Percentiles rank a stretch among this genome's conserved stretches.
These are phyloP conservation scores for Psilocybe sp. DNA, from an alignment of 768 basidiomycete species.

Conservation along the genomic window DNA sequence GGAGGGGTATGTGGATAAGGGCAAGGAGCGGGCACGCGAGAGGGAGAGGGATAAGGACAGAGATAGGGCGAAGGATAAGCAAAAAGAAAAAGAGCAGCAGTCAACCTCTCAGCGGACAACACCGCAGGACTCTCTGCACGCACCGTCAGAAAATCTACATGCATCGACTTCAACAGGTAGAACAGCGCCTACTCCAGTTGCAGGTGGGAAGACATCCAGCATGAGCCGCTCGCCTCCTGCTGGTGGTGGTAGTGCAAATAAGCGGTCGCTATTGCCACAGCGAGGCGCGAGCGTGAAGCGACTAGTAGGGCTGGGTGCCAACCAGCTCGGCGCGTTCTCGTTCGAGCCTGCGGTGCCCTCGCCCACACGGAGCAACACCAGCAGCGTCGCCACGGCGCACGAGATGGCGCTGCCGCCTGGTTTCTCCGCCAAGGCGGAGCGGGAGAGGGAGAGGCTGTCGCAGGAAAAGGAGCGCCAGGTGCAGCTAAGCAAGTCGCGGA, in stretches of 20 bases:
- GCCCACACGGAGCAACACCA: conserved; percentile 34
- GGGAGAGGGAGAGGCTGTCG: conserved; percentile 23
- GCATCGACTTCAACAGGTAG: conserved; percentile 37
- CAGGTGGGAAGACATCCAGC: conserved; percentile 47
- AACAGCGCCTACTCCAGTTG: conserved; percentile 6
- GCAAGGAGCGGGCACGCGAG: conserved; percentile 29
- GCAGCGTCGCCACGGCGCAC: conserved; percentile 23
- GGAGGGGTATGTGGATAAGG: conserved; percentile 10
- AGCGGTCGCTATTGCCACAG: conserved; percentile 16
- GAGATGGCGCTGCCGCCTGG: conserved; percentile 19
- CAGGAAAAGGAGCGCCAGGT: conserved; percentile 26
- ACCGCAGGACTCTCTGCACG: conserved; percentile 16
- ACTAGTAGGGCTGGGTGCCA: conserved; percentile 24
- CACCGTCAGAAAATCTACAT: conserved; percentile 36
- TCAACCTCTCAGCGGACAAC: conserved; percentile 19
- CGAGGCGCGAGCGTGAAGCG: conserved; percentile 25
- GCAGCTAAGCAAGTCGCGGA: conserved; percentile 16
- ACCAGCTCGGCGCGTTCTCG: conserved; percentile 59
- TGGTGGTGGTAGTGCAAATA: conserved; percentile 19
- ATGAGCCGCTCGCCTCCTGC: conserved; percentile 51
- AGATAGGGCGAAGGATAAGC: conserved; percentile 22
- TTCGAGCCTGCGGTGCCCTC: conserved; percentile 69
- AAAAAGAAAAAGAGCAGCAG: conserved; percentile 14
- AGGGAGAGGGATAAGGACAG: conserved; percentile 22
- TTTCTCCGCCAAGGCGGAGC: conserved; percentile 23